Percentiles rank a stretch among this genome's conserved stretches.
phyloP scores from a whole-genome alignment of 2,329 filamentous ascomycete species.

The Aspergillus sp. region DNA sequence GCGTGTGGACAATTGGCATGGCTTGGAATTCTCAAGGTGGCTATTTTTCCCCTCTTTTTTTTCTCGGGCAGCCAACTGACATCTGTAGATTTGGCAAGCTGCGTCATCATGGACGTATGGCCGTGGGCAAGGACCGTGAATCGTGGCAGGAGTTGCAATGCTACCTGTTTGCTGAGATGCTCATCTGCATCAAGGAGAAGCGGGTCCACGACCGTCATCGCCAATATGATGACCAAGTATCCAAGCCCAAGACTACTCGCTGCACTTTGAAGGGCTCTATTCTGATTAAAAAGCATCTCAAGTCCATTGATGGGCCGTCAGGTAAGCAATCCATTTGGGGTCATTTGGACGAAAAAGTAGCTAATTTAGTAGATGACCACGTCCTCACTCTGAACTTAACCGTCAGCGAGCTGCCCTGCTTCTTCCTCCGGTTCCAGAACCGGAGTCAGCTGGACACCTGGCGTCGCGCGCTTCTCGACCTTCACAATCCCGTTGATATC shows the following conservation, averaged over 20 bases:
- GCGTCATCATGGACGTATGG: conserved; percentile 77
- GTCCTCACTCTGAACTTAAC: conserved; percentile 85
- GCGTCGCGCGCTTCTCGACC: conserved; percentile 78
- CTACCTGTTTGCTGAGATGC: conserved; percentile 96
- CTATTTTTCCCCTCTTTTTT: conserved; percentile 12
- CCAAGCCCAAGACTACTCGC: conserved; percentile 59
- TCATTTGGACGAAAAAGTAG: not conserved
- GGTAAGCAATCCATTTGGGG: conserved; percentile 25
- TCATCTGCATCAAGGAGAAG: conserved; percentile 99
- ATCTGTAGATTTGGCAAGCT: conserved; percentile 82
- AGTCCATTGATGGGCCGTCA: conserved; percentile 66
- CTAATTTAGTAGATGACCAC: conserved; percentile 57
- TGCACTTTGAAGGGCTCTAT: conserved; percentile 96
- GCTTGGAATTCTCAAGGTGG: conserved; percentile 77
- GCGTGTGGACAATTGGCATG: conserved; percentile 98
- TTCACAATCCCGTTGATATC: conserved; percentile 61
- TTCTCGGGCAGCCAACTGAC: not conserved
- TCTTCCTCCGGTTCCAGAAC: conserved; percentile 84
- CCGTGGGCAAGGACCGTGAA: conserved; percentile 90
- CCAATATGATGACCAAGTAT: conserved; percentile 56
- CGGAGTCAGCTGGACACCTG: conserved; percentile 74
- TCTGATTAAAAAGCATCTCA: conserved; percentile 94
- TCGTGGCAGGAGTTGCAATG: conserved; percentile 98
- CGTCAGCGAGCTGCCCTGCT: conserved; percentile 84
- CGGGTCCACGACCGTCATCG: conserved; percentile 50